Evolutionary conservation across 2,329 filamentous ascomycete genomes (phyloP), one percentile per base, ranked within the genome.

Genomic region (Botrytis paeoniae): DNA sequence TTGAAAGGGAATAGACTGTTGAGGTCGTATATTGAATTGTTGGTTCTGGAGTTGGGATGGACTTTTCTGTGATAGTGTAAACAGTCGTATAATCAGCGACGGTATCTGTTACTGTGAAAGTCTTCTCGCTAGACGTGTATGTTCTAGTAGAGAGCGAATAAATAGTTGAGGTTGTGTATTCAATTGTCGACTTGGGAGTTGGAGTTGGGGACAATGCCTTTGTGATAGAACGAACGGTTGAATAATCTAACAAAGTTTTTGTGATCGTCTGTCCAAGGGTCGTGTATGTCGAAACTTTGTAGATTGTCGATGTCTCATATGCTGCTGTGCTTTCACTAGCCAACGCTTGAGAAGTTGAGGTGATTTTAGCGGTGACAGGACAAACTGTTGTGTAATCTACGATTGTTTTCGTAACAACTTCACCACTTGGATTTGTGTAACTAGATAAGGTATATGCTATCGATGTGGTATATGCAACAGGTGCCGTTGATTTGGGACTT

Each of bases 1-100:
- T 68, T 7, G 48, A 68, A 14, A 68, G 29, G 22, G 45, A n/a
- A 39, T 68, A 68, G 29, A 68, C 45, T 25, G 45, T 51, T 48
- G 64, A 68, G 12, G 45, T 68, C n/a, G 32, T 68, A 37, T 68
- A 68, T 68, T 68, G 10, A 16, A 64, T 39, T 9, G n/a, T 43
- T 32, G 64, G 22, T 51, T 25, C 14, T 16, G 29, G 45, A 12
- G 22, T 29, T 16, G 32, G 32, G 22, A 22, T 12, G 12, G 45
- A 51, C 10, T 51, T 51, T 51, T 4, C 22, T 51, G 45, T 57
- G 8, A 54, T 32, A n/a, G 39, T 25, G 41, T 14, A 65, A 32
- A 48, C 20, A 25, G 63, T 51, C 12, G 41, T 51, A 9, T 48
- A 32, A 16, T 39, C 45, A 41, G 59, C 48, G 18, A 69, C 65